phyloP scores from a whole-genome alignment of 1,284 basidiomycete genomes.

The Rhodotorula glutinis region DNA sequence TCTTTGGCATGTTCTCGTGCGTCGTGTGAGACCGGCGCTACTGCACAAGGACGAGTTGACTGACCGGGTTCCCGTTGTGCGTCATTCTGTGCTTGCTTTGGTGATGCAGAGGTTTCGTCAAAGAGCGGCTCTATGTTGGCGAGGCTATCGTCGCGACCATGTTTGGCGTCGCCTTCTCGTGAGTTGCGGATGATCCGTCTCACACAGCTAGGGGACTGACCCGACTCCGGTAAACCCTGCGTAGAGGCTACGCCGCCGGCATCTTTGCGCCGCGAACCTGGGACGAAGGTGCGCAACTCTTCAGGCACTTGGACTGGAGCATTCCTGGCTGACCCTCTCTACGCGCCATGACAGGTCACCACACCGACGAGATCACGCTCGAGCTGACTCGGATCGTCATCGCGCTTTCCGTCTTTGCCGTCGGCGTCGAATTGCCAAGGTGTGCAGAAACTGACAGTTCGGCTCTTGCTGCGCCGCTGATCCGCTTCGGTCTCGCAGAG shows the following conservation, averaged over 20 bases:
- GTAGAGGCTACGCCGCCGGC: constrained; percentile 72
- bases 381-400: constrained; percentile 95
- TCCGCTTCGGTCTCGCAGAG: constrained; percentile 46
- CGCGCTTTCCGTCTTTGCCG: constrained; percentile 95
- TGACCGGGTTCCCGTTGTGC: not conserved
- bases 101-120: constrained; percentile 58
- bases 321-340: constrained; percentile 38
- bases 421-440: constrained; percentile 90
- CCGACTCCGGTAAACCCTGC: not conserved
- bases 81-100: not conserved
- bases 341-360: constrained; percentile 18
- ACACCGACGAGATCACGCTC: constrained; percentile 49
- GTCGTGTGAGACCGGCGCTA: too few species aligned
- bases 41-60: too few species aligned
- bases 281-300: constrained; percentile 55
- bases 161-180: constrained; percentile 81
- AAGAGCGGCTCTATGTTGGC: constrained; percentile 90
- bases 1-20: constrained; percentile 55
- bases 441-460: not conserved
- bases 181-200: constrained; percentile 39
- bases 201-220: not conserved
- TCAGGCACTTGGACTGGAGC: too few species aligned
- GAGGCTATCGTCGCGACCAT: constrained; percentile 95
- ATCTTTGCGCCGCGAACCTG: constrained; percentile 84
- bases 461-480: not conserved